A percentile compares a stretch with the other conserved stretches of the same genome.
Evolutionary conservation across 2,329 filamentous ascomycete species (phyloP).

Genomic region (Ophiostoma sp.): DNA sequence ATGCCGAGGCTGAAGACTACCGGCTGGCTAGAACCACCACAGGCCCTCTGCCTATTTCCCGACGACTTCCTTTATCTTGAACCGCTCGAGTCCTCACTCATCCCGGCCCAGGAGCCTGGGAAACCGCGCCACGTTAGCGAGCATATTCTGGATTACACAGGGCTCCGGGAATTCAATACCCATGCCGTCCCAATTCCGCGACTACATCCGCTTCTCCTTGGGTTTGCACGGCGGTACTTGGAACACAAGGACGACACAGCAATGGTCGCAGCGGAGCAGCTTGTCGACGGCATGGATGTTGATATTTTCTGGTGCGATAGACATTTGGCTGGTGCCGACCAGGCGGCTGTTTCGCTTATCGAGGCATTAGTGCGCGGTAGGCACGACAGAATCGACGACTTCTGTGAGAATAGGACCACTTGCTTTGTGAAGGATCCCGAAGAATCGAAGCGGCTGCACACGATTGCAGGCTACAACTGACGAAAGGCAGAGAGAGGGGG

Average conservation of each 20-base stretch:
- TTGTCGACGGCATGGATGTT: constrained; percentile 11
- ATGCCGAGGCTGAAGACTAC: not conserved
- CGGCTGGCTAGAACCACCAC: constrained; percentile 1
- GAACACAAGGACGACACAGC: not conserved
- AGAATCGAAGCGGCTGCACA: too few species aligned
- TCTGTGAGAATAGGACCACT: not conserved
- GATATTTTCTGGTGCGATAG: not conserved
- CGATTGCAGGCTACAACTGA: too few species aligned
- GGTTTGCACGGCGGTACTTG: not conserved
- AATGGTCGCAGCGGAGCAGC: constrained; percentile 10
- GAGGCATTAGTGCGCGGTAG: not conserved
- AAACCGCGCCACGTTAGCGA: not conserved
- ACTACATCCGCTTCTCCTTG: not conserved
- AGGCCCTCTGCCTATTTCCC: not conserved
- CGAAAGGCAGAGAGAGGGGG: too few species aligned
- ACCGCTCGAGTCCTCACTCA: not conserved
- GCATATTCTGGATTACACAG: not conserved
- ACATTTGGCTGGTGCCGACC: not conserved
- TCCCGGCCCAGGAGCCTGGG: not conserved
- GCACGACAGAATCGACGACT: not conserved
- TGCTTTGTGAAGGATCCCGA: not conserved
- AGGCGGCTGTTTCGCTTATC: not conserved
- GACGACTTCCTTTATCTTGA: not conserved
- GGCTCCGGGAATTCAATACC: not conserved
- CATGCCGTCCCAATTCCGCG: not conserved